Evolutionary conservation across 345 rosid genomes (phyloP).

Genomic region (Triadica sebifera): DNA sequence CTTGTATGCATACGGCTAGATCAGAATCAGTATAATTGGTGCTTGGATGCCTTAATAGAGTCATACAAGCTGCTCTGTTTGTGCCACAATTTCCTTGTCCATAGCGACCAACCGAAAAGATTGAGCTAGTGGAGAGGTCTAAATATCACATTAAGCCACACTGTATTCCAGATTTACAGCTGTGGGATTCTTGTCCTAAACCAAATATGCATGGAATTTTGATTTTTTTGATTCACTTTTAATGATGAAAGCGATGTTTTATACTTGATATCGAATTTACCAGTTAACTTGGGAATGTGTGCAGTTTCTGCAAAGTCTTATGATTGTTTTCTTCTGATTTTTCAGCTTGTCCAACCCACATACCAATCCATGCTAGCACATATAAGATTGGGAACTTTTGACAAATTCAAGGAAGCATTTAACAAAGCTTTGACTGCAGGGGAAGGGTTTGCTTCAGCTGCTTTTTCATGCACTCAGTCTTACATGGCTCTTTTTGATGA

Average conservation of each 20-base stretch:
- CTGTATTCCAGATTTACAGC: background rate
- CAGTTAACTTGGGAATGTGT: background rate
- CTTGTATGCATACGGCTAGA: background rate
- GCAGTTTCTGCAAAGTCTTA: constrained; percentile 9
- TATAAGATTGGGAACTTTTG: constrained; percentile 63
- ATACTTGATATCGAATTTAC: background rate
- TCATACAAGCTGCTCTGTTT: background rate
- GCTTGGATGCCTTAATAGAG: background rate
- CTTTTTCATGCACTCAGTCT: constrained; percentile 44
- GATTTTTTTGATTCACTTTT: background rate
- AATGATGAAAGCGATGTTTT: background rate
- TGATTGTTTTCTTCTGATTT: constrained; percentile 15
- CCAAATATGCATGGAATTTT: background rate
- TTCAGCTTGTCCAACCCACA: constrained; percentile 87
- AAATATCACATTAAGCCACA: background rate
- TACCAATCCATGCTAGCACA: constrained; percentile 79
- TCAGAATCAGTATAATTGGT: background rate
- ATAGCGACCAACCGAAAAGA: background rate
- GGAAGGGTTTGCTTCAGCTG: constrained; percentile 73
- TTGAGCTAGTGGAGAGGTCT: background rate
- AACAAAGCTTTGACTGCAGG: constrained; percentile 77
- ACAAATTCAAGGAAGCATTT: constrained; percentile 68
- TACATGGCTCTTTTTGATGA: constrained; percentile 63
- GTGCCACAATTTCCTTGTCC: background rate
- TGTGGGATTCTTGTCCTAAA: background rate